These are phyloP conservation scores for Ophiostoma montium DNA, from an alignment of 2,329 filamentous ascomycete genomes.

Conservation along the genomic window DNA sequence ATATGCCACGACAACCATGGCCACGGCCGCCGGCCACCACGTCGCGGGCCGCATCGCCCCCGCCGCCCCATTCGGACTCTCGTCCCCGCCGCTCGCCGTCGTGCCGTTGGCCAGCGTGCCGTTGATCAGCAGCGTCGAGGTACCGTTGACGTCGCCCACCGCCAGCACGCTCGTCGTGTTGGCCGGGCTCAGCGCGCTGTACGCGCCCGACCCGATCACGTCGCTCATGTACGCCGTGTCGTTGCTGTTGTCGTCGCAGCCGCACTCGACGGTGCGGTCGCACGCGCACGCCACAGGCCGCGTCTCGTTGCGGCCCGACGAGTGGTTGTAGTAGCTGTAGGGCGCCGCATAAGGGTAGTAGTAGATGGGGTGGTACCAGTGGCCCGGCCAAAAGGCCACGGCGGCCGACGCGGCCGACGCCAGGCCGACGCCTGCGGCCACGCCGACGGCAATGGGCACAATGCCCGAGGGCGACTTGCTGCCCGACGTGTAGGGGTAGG, in stretches of 20 bases:
- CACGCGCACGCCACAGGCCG: slow-evolving; percentile 50
- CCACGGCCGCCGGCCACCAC: slow-evolving; percentile 35
- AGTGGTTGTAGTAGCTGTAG: slow-evolving; percentile 35
- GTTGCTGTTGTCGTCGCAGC: slow-evolving; percentile 54
- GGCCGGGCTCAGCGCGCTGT: slow-evolving; percentile 35
- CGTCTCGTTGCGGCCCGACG: slow-evolving; percentile 40
- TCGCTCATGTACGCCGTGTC: slow-evolving; percentile 41
- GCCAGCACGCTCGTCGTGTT: slow-evolving; percentile 50
- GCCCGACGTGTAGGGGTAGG: slow-evolving; percentile 46
- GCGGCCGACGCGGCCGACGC: too few species aligned
- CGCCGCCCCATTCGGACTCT: slow-evolving; percentile 23
- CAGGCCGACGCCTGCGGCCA: slow-evolving; percentile 24
- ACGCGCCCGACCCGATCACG: slow-evolving; percentile 52
- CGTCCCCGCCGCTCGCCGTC: slow-evolving; percentile 33
- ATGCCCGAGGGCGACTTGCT: slow-evolving; percentile 34
- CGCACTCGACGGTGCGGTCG: slow-evolving; percentile 39
- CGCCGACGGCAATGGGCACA: slow-evolving; percentile 36
- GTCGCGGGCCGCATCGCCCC: slow-evolving; percentile 25
- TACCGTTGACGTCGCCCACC: slow-evolving; percentile 49
- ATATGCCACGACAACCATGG: slow-evolving; percentile 31
- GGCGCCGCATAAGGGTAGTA: slow-evolving; percentile 41
- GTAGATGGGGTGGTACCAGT: slow-evolving; percentile 52
- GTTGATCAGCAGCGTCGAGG: slow-evolving; percentile 53
- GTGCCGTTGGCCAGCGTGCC: slow-evolving; percentile 61
- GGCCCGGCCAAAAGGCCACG: slow-evolving; percentile 46